Base-by-base conservation (phyloP, 352 stramenopile genomes). In the Phytopythium oedochilum region DNA sequence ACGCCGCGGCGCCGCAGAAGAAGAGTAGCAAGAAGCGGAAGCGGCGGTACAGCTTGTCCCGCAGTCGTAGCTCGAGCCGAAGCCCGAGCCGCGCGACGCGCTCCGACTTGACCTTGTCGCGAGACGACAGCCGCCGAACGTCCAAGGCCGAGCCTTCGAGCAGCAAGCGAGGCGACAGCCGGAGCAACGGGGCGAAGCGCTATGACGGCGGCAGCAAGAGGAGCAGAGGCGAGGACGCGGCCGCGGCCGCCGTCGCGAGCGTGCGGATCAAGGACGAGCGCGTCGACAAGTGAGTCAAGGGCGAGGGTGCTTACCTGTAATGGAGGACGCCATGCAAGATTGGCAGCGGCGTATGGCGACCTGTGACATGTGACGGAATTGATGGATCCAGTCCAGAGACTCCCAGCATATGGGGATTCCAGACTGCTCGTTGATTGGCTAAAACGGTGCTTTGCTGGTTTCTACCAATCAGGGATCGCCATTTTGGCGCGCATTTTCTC, bases 11-110 rank as follows among this genome's bases (percentile, higher is more conserved):
- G 4, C 18, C 49, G 22, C 32, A 35, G 22, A 36, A 39, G 36
- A 63, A 60, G n/a, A 64, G 46, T 31, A 61, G 40, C 26, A 63
- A 34, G 38, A 86, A 79, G 47, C 71, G 69, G 23, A 80, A 73
- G 45, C 68, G 66, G 56, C 70, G 55, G 28, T 65, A 70, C 52
- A 79, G 53, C 43, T 39, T 45, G 26, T 60, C 55, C 23, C 69
- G 68, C 35, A 86, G 73, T 60, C 70, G 62, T 23, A 44, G 32
- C 36, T 22, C 35, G 35, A 55, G 49, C 35, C 32, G 32, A 6
- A 55, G 49, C 18, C 49, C 34, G 48, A 54, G 48, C 32, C 45
- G 42, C 12, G 15, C 14, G 25, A 22, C 42, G 14, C 40, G 40
- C 18, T 46, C 22, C 3, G 40, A 29, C 20, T 7, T 5, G 40